These are phyloP conservation scores for Nicotiana knightiana DNA, from an alignment of 257 asterid species.

Conservation along the genomic window DNA sequence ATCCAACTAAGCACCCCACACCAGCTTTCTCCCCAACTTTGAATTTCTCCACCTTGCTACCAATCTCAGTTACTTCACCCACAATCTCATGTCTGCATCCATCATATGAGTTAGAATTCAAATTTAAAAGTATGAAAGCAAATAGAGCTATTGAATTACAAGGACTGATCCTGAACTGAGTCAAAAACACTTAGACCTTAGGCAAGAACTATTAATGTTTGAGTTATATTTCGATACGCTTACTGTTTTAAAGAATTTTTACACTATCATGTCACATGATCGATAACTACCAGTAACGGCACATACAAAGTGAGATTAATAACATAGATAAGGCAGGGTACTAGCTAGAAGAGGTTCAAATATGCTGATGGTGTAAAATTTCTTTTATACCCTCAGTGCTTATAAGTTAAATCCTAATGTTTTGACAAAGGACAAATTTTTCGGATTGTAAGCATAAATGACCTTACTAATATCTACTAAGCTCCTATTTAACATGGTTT, in stretches of 20 bases:
- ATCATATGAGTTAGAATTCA: not conserved
- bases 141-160: not conserved
- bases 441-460: not conserved
- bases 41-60: slow-evolving; percentile 27
- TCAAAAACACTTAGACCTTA: not conserved
- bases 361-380: not conserved
- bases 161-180: not conserved
- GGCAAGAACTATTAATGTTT: not conserved
- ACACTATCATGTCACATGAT: no score
- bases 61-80: slow-evolving; percentile 37
- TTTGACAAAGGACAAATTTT: not conserved
- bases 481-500: no score
- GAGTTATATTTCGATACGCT: not conserved
- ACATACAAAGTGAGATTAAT: no score
- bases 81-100: slow-evolving; percentile 34
- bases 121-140: not conserved
- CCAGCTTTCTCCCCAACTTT: slow-evolving; percentile 40
- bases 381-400: not conserved
- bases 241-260: no score
- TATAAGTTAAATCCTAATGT: not conserved
- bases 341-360: not conserved
- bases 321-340: not conserved
- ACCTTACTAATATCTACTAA: not conserved
- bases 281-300: not conserved
- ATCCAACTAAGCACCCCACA: slow-evolving; percentile 32